Conservation (phyloP, 257 asterid species). For the Solanum peruvianum region DNA sequence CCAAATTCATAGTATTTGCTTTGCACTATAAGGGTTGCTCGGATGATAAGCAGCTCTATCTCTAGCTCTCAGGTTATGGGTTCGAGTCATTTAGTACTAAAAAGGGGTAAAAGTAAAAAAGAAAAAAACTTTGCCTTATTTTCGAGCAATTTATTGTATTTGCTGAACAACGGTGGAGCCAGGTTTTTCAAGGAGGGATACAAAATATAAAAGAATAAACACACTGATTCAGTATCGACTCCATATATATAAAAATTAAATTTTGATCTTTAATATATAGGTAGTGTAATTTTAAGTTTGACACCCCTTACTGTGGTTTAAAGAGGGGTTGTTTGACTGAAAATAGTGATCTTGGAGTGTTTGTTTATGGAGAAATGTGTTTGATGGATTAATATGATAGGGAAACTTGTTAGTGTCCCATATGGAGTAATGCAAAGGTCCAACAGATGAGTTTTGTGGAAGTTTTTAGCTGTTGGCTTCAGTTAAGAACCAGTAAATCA, state of each 20-base stretch:
- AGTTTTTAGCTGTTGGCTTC: background rate
- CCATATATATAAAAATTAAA: background rate
- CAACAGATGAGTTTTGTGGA: background rate
- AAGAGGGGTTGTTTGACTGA: background rate
- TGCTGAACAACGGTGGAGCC: background rate
- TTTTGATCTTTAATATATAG: background rate
- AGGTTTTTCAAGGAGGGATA: background rate
- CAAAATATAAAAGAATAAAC: background rate
- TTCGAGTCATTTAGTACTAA: background rate
- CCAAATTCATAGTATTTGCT: background rate
- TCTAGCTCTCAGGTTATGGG: background rate
- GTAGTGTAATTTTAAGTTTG: background rate
- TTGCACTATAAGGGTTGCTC: background rate
- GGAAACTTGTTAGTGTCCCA: background rate
- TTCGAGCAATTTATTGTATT: background rate
- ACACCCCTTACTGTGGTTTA: background rate
- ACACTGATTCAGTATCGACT: background rate
- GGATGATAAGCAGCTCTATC: no score
- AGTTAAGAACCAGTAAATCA: background rate
- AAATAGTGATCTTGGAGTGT: background rate
- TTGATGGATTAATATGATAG: background rate
- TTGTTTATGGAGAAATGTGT: background rate
- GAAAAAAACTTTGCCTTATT: background rate
- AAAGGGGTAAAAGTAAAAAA: background rate
- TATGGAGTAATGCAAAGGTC: background rate